These are phyloP conservation scores for Yamadazyma sp. DNA, from an alignment of 1,139 yeast species.

Conservation along the genomic window DNA sequence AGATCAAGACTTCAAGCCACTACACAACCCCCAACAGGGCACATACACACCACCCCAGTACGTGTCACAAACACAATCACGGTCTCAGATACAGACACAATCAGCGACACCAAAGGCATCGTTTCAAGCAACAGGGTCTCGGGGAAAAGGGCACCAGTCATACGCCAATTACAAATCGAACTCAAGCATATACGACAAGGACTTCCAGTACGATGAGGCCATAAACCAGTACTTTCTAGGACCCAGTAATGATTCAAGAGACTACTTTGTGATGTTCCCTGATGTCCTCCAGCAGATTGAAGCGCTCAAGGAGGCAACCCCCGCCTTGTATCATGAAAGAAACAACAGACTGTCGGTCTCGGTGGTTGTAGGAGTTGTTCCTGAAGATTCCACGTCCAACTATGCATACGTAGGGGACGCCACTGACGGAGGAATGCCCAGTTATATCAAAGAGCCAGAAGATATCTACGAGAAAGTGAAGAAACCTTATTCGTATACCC, in stretches of 20 bases:
- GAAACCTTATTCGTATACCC: constrained; percentile 82
- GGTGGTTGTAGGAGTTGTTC: constrained; percentile 52
- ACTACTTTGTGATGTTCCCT: constrained; percentile 45
- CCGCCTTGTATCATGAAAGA: constrained; percentile 40
- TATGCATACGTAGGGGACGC: constrained; percentile 24
- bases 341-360: constrained; percentile 49
- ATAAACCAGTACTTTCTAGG: constrained; percentile 66
- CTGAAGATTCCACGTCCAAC: constrained; percentile 31
- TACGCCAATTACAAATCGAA: neutral
- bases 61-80: too few species aligned
- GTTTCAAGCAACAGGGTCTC: too few species aligned
- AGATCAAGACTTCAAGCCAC: neutral
- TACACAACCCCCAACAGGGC: neutral
- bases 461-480: constrained; percentile 76
- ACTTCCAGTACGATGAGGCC: constrained; percentile 39
- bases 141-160: neutral
- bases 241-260: constrained; percentile 28
- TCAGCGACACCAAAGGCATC: too few species aligned
- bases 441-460: constrained; percentile 61
- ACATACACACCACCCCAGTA: neutral
- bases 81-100: too few species aligned
- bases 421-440: constrained; percentile 14
- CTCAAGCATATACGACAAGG: constrained; percentile 5
- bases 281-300: constrained; percentile 54
- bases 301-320: constrained; percentile 39